phyloP scores from a whole-genome alignment of 441 rosid species.

The Flueggea neowawraea region DNA sequence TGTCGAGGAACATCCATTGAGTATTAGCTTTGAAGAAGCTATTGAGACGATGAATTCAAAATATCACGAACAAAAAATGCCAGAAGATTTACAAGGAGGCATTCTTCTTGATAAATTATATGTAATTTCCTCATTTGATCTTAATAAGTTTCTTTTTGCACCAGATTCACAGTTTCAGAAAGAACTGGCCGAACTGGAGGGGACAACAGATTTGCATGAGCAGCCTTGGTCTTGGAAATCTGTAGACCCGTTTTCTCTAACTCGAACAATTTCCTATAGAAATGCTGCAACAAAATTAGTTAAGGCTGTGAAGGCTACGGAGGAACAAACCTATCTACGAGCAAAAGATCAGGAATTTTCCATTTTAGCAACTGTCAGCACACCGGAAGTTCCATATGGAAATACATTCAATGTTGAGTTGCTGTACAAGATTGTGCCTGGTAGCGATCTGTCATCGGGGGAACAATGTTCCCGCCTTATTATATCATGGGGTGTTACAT shows the following conservation, averaged over 20 bases:
- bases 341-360: conserved; percentile 57
- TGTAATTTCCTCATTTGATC: conserved; percentile 32
- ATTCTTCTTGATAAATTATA: conserved; percentile 61
- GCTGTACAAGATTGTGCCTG: conserved; percentile 78
- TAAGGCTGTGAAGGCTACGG: conserved; percentile 74
- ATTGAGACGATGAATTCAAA: conserved; percentile 46
- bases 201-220: conserved; percentile 58
- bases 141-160: conserved; percentile 64
- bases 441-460: conserved; percentile 36
- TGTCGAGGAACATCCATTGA: conserved; percentile 34
- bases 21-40: conserved; percentile 65
- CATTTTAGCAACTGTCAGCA: conserved; percentile 47
- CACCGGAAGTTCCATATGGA: conserved; percentile 92
- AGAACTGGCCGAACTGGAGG: conserved; percentile 70
- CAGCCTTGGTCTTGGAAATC: conserved; percentile 68
- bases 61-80: conserved; percentile 45
- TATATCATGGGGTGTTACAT: conserved; percentile 70
- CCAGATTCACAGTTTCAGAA: conserved; percentile 65
- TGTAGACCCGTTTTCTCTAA: conserved; percentile 37
- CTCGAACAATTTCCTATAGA: conserved; percentile 50
- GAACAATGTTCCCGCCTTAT: conserved; percentile 58
- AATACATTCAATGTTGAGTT: conserved; percentile 56
- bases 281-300: conserved; percentile 72
- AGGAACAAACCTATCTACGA: conserved; percentile 66
- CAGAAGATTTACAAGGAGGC: conserved; percentile 74